phyloP scores from a whole-genome alignment of 352 stramenopile genomes.

The Globisporangium megalacanthum region DNA sequence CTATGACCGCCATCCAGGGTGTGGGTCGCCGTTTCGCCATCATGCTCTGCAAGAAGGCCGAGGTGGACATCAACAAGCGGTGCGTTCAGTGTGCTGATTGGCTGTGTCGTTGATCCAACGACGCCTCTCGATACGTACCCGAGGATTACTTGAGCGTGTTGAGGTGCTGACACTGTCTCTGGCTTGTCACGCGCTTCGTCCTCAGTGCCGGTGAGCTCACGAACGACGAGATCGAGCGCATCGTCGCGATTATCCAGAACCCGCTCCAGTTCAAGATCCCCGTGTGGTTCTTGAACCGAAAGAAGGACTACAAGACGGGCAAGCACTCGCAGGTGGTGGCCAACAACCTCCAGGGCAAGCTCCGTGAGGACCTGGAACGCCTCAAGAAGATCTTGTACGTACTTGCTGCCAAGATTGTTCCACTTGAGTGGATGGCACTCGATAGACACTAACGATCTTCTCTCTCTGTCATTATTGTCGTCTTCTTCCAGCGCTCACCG shows the following conservation, averaged over 20 bases:
- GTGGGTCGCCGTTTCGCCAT: conserved; percentile 82
- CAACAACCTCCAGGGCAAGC: conserved; percentile 98
- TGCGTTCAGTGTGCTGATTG: conserved; percentile 10
- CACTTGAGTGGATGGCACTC: neutral
- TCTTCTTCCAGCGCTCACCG: conserved; percentile 81
- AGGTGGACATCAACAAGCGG: conserved; percentile 98
- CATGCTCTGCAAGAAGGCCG: conserved; percentile 99
- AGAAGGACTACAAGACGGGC: conserved; percentile 99
- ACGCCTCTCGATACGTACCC: neutral
- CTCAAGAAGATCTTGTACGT: conserved; percentile 98
- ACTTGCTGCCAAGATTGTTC: neutral
- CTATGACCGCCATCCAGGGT: conserved; percentile 82
- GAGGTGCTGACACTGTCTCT: neutral
- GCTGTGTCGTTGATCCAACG: too few species aligned
- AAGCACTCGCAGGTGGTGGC: conserved; percentile 98
- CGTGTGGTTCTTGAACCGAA: conserved; percentile 99
- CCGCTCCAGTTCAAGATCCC: conserved; percentile 99
- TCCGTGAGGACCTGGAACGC: conserved; percentile 98
- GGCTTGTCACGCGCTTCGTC: neutral
- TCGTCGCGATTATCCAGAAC: conserved; percentile 99
- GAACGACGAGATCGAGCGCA: conserved; percentile 99
- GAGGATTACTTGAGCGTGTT: neutral
- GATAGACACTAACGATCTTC: neutral
- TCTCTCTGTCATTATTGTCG: conserved; percentile 7
- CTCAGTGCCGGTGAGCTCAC: conserved; percentile 94